Conservation (phyloP, 306 rosid species). For the Dryas alaskensis region DNA sequence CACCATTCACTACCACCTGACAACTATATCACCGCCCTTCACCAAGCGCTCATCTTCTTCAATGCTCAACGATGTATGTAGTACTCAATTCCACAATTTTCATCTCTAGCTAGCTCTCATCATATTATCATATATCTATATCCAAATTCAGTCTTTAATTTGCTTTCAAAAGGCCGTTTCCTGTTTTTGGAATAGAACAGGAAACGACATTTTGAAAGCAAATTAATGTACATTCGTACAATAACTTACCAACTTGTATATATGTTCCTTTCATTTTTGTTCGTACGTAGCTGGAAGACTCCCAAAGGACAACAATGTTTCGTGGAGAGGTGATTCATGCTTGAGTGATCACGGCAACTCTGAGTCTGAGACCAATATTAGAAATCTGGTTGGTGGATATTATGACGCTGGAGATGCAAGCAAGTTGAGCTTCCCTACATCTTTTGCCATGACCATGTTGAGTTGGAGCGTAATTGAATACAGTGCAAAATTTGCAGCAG, state of each 20-base stretch:
- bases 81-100: neutral
- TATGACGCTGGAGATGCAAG: conserved; percentile 68
- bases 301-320: conserved; percentile 59
- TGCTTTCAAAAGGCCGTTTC: too few species aligned
- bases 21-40: conserved; percentile 11
- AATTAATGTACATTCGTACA: too few species aligned
- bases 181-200: too few species aligned
- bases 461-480: conserved; percentile 75
- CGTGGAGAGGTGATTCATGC: conserved; percentile 65
- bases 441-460: conserved; percentile 62
- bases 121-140: too few species aligned
- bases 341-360: conserved; percentile 44
- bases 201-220: too few species aligned
- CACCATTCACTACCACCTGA: neutral
- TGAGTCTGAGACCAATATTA: conserved; percentile 5
- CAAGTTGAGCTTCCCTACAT: conserved; percentile 54
- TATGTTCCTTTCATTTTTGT: neutral
- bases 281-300: conserved; percentile 49
- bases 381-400: conserved; percentile 57
- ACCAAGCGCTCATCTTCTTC: conserved; percentile 53
- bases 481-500: conserved; percentile 50
- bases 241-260: neutral
- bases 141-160: too few species aligned
- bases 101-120: too few species aligned
- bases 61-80: conserved; percentile 50